Percentiles rank a stretch among this genome's conserved stretches.
Evolutionary conservation across 1,139 yeast genomes (phyloP).

Genomic region (Saccharomycopsis phalli): DNA sequence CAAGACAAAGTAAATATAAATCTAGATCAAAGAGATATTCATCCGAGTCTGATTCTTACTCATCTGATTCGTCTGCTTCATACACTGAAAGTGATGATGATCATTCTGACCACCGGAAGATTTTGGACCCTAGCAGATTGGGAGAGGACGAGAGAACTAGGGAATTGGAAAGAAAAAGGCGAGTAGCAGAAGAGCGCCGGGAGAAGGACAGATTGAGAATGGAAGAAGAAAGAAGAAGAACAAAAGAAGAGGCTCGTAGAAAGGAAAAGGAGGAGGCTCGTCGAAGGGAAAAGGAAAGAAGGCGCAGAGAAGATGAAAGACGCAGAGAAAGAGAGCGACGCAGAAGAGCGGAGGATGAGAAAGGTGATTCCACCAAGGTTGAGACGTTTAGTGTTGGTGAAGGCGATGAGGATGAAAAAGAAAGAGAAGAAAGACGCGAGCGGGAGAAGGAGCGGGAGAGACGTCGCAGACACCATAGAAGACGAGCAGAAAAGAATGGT

Average conservation of each 20-base stretch:
- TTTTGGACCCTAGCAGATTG: constrained; percentile 1
- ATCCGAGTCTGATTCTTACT: not conserved
- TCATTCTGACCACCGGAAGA: not conserved
- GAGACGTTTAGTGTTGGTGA: constrained; percentile 17
- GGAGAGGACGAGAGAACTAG: not conserved
- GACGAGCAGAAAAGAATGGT: not conserved
- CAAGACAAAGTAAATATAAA: no score
- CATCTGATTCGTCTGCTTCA: not conserved
- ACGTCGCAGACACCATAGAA: constrained; percentile 15
- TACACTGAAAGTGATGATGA: constrained; percentile 3
- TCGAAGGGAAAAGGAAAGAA: constrained; percentile 12
- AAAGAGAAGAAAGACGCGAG: constrained; percentile 6
- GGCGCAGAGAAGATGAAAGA: constrained; percentile 8
- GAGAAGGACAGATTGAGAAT: constrained; percentile 5
- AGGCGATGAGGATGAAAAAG: constrained; percentile 17
- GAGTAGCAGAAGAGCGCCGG: not conserved
- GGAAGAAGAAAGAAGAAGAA: constrained; percentile 11
- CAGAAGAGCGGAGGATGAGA: constrained; percentile 4
- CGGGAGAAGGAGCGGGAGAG: constrained; percentile 14
- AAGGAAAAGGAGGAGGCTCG: constrained; percentile 2
- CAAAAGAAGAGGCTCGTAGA: constrained; percentile 10
- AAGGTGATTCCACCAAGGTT: constrained; percentile 1
- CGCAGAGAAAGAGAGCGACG: constrained; percentile 13
- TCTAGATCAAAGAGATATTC: constrained; percentile 2
- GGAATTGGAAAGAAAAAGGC: not conserved